Percentiles rank a stretch among this genome's conserved stretches.
These are phyloP conservation scores for Colletotrichum echinochloae DNA, from an alignment of 2,329 filamentous ascomycete genomes.

Conservation along the genomic window DNA sequence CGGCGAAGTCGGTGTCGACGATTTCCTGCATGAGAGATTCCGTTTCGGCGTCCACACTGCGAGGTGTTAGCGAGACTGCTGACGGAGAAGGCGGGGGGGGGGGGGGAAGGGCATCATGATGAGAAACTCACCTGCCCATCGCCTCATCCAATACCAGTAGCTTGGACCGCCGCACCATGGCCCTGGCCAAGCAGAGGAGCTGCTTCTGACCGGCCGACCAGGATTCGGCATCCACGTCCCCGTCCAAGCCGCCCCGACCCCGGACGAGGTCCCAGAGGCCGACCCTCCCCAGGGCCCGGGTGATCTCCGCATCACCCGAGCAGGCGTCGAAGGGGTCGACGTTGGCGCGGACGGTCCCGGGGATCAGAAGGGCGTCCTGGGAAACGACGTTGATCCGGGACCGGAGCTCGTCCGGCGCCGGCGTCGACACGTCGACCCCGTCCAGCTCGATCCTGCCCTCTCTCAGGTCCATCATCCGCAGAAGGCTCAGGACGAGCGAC, in stretches of 20 bases:
- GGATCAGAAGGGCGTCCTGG: slow-evolving; percentile 14
- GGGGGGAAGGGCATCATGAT: background rate
- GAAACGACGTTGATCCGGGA: slow-evolving; percentile 18
- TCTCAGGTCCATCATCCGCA: slow-evolving; percentile 21
- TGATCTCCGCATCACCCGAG: background rate
- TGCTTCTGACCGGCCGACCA: slow-evolving; percentile 47
- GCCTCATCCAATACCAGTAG: slow-evolving; percentile 99
- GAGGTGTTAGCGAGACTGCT: accelerated
- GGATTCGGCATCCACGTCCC: slow-evolving; percentile 12
- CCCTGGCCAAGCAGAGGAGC: slow-evolving; percentile 60
- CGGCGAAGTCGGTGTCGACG: slow-evolving; percentile 42
- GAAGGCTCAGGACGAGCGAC: slow-evolving; percentile 1
- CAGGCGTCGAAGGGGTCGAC: background rate
- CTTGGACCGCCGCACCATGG: slow-evolving; percentile 66
- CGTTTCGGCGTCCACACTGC: slow-evolving; percentile 43
- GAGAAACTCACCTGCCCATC: slow-evolving; percentile 58
- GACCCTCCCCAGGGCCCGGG: background rate
- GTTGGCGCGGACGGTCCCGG: slow-evolving; percentile 22
- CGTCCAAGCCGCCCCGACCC: slow-evolving; percentile 2
- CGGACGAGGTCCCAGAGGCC: slow-evolving; percentile 13
- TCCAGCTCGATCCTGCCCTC: slow-evolving; percentile 12
- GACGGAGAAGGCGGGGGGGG: too few relatives aligned
- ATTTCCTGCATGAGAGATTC: slow-evolving; percentile 44
- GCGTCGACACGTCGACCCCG: slow-evolving; percentile 3
- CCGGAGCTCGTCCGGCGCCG: slow-evolving; percentile 1